Base-by-base conservation (phyloP, 2,329 filamentous ascomycete genomes). In the Magnaporthiopsis incrustans region DNA sequence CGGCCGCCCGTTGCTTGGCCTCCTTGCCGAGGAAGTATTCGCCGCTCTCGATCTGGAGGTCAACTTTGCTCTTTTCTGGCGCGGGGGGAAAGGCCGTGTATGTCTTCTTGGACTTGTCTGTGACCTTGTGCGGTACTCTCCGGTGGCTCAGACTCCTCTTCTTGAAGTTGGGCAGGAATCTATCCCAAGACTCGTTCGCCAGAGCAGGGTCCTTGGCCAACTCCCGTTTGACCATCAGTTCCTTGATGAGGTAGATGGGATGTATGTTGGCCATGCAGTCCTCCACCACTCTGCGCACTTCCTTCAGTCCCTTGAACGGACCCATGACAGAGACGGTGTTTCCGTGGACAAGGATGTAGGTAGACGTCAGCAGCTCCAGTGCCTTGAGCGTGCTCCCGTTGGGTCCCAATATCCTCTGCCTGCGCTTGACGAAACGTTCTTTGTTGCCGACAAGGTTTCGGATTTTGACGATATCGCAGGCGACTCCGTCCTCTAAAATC, bases 11-110 rank as follows among this genome's bases (percentile, higher is more conserved):
- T 72, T 96, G 91, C 82, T 96, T 97, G 66, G 92, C 93, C 73
- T 93, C 87, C 81, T 97, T 97, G 73, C 89, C 88, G 73, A 99
- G 78, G 77, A 98, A 98, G 79, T 96, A 99, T 79, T 98, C 94
- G 78, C 95, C 94, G 71, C 87, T 93, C 82, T 99, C 95, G 80
- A 99, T 97, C 83, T 99, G 94, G 77, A 92, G 79, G 77, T 99
- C 95, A 71, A 99, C 85, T 86, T 98, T 99, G 86, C 93, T 97
- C 90, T 97, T 97, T 83, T 99, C 94, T 69, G 93, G 92, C 58
- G 92, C 86, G 8, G 95, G 95, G 61, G 95, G 95, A 87, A 99
- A 99, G 12, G 95, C 94, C 68, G 96, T 99, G 82, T 97, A 99
- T 15, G 82, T 78, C 84, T 97, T 98, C 85, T 94, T 96, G 74